Base-by-base conservation (phyloP, 306 rosid species). In the Acacia confusa region DNA sequence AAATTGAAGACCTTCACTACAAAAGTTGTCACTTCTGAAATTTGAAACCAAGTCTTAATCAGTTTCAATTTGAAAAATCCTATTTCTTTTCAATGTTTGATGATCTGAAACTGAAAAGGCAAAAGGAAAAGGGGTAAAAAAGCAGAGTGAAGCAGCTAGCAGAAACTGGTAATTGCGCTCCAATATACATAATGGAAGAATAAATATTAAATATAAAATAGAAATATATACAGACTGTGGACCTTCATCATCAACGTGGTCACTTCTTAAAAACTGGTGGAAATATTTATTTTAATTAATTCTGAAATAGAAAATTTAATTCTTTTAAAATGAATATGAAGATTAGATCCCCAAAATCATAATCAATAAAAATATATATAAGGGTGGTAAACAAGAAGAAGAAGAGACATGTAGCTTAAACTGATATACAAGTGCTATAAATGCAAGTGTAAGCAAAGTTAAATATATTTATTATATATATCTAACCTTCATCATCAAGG, bases 401-500 rank as follows among this genome's bases (percentile, higher is more conserved):
- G 50, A 13, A 45, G 16, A 44, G 20, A 47, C 53, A 4, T 47
- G 14, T 15, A 47, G 53, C 6, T 47, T 47, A 14, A 47, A 20
- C 53, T 3, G 19, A 36, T 36, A 6, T 36, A 50, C n/a, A 50
- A 15, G 57, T 50, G n/a, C n/a, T 50, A 4, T 17, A 1, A 50
- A 50, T 50, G 25, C 7, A 6, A n/a, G 60, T 17, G 63, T 9
- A 57, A 22, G 64, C 64, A 9, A 57, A 2, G 64, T 57, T 22
- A 57, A 57, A 57, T 9, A 20, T 22, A n/a, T 55, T 9, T 55
- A 14, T 13, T 3, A 57, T 50, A 50, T 10, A 50, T 10, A 7
- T n/a, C 28, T n/a, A 0, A 92, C 99, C 99, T 92, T 92, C 94
- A 68, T 90, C 95, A 28, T 89, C 92, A 80, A 86, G 84, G 82